These are phyloP conservation scores for Colletotrichum liriopes DNA, from an alignment of 2,329 filamentous ascomycete species.

Conservation along the genomic window DNA sequence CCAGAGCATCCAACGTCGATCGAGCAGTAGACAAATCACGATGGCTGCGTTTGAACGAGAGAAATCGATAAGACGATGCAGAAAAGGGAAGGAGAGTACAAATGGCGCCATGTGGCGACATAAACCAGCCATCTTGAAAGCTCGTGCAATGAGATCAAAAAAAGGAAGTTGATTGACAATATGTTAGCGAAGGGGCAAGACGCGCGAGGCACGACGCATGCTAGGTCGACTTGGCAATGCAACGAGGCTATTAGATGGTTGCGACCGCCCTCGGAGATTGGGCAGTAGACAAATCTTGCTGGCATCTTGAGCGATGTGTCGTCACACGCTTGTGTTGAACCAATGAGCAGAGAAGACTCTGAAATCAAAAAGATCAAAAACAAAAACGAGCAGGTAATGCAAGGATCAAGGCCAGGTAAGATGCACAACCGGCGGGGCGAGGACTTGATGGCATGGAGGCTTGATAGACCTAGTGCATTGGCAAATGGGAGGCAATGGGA, in stretches of 20 bases:
- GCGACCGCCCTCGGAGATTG: not conserved
- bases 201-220: not conserved
- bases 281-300: slow-evolving; percentile 5
- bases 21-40: not conserved
- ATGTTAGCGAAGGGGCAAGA: slow-evolving; percentile 11
- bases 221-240: slow-evolving; percentile 41
- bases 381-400: not conserved
- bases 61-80: slow-evolving; percentile 32
- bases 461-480: not conserved
- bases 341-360: not conserved
- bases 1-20: not conserved
- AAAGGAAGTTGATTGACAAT: slow-evolving; percentile 37
- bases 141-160: slow-evolving; percentile 16
- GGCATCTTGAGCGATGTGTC: not conserved
- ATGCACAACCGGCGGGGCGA: not conserved
- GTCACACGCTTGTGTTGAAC: not conserved
- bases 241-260: slow-evolving; percentile 34
- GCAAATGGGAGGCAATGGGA: no score
- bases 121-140: slow-evolving; percentile 9
- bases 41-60: not conserved
- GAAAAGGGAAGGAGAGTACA: slow-evolving; percentile 40
- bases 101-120: slow-evolving; percentile 40
- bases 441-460: not conserved
- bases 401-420: not conserved
- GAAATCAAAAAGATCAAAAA: not conserved